Conservation (phyloP, 371 early-diverging fungal species). For the Quaeritorhiza haematococci region DNA sequence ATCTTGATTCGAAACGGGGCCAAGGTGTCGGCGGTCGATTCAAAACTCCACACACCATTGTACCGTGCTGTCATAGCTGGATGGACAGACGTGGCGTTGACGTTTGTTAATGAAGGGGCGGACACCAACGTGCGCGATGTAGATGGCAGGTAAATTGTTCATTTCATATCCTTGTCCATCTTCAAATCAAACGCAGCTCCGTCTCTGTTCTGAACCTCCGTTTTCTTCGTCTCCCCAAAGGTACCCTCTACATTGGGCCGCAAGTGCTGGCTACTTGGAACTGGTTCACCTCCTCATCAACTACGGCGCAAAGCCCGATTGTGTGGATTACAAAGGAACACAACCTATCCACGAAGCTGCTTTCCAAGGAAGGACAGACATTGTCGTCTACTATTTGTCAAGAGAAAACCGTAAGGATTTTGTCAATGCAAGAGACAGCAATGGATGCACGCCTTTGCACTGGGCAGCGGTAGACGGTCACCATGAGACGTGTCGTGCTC, state of each 20-base stretch:
- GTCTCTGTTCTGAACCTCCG: background rate
- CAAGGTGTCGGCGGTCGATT: background rate
- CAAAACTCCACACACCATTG: background rate
- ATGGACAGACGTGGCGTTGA: background rate
- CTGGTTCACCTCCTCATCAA: background rate
- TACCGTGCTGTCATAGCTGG: background rate
- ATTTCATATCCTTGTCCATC: too few species aligned
- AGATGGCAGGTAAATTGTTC: background rate
- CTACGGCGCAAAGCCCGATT: background rate
- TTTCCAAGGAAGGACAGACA: background rate
- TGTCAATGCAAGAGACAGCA: constrained; percentile 3
- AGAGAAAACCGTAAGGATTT: background rate
- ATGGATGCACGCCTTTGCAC: constrained; percentile 8
- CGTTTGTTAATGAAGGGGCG: background rate
- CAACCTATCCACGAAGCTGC: background rate
- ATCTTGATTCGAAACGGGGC: background rate
- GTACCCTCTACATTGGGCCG: constrained; percentile 1
- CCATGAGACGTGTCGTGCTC: background rate
- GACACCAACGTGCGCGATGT: background rate
- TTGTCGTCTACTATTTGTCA: background rate
- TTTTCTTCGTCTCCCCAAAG: background rate
- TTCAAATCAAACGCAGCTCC: too few species aligned
- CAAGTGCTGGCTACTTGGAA: constrained; percentile 1
- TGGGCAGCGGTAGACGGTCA: constrained; percentile 18
- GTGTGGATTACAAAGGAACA: background rate